A percentile compares a stretch with the other conserved stretches of the same genome.
Evolutionary conservation across 495 filamentous ascomycete species (phyloP).

Genomic region (Thozetella sp.): DNA sequence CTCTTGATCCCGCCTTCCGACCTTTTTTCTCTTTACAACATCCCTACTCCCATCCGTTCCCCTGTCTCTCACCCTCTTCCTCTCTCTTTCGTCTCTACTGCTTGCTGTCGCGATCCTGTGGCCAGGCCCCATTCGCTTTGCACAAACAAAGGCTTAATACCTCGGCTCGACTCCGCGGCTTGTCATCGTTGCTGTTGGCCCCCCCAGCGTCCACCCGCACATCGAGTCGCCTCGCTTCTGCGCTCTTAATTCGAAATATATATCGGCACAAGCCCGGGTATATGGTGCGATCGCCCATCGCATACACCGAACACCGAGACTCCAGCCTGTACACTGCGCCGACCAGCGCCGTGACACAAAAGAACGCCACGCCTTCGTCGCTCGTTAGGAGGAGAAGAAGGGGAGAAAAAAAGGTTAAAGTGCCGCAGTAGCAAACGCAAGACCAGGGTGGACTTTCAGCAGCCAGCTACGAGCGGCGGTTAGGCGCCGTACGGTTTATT

Average conservation of each 20-base stretch:
- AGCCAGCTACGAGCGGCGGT: no score
- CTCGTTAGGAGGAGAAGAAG: conserved; percentile 4
- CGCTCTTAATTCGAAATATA: conserved; percentile 3
- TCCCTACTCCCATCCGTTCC: conserved; percentile 7
- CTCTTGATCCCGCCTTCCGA: conserved; percentile 24
- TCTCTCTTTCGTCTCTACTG: conserved; percentile 1
- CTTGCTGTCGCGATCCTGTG: conserved; percentile 3
- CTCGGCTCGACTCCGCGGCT: background rate
- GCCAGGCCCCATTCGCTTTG: background rate
- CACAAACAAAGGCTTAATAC: background rate
- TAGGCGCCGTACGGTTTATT: background rate
- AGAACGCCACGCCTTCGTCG: background rate
- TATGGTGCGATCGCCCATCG: conserved; percentile 8
- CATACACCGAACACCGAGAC: conserved; percentile 9
- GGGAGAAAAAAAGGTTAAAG: background rate
- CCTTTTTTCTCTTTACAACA: conserved; percentile 14
- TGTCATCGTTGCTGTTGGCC: background rate
- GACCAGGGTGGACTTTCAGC: no score
- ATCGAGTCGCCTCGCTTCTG: background rate
- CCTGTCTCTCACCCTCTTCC: background rate
- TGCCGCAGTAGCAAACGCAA: no score
- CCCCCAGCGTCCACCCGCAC: background rate
- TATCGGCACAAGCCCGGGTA: conserved; percentile 1
- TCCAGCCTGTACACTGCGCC: conserved; percentile 7
- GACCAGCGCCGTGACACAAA: conserved; percentile 8